Conservation (phyloP, 2,329 filamentous ascomycete genomes). For the Cladosporium sp. region DNA sequence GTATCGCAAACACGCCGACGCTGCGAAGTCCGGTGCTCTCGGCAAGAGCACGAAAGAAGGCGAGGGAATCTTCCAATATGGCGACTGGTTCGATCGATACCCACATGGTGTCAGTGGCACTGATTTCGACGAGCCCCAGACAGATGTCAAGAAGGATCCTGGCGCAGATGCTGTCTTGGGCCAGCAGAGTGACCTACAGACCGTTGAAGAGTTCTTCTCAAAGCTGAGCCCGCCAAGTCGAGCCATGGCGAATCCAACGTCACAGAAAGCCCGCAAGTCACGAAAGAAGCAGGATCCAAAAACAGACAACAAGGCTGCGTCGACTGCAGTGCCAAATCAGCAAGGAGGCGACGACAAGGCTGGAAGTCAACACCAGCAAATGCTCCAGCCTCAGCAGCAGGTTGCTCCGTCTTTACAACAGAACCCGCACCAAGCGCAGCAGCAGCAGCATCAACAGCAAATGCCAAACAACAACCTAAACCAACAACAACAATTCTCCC, state of each 20-base stretch:
- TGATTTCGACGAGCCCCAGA: conserved; percentile 74
- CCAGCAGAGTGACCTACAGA: conserved; percentile 86
- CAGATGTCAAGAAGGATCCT: conserved; percentile 69
- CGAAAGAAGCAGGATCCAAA: conserved; percentile 37
- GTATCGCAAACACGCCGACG: conserved; percentile 82
- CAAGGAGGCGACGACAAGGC: conserved; percentile 25
- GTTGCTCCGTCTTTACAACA: conserved; percentile 24
- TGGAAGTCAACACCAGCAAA: conserved; percentile 32
- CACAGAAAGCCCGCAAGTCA: conserved; percentile 52
- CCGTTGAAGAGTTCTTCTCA: conserved; percentile 91
- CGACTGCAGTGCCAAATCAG: conserved; percentile 26
- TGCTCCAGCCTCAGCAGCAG: conserved; percentile 26
- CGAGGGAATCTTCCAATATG: conserved; percentile 82
- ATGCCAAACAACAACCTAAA: neutral
- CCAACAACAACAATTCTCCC: conserved; percentile 21
- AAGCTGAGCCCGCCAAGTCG: conserved; percentile 66
- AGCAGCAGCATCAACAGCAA: conserved; percentile 26
- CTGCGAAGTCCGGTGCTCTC: conserved; percentile 64
- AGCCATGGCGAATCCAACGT: conserved; percentile 38
- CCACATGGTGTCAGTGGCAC: conserved; percentile 85
- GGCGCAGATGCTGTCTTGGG: conserved; percentile 87
- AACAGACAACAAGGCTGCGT: conserved; percentile 28
- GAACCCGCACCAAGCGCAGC: conserved; percentile 29
- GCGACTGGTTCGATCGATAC: conserved; percentile 96
- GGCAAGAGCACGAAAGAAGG: conserved; percentile 46